Evolutionary conservation across 2,329 filamentous ascomycete genomes (phyloP).

Genomic region (Arachnopeziza araneosa): DNA sequence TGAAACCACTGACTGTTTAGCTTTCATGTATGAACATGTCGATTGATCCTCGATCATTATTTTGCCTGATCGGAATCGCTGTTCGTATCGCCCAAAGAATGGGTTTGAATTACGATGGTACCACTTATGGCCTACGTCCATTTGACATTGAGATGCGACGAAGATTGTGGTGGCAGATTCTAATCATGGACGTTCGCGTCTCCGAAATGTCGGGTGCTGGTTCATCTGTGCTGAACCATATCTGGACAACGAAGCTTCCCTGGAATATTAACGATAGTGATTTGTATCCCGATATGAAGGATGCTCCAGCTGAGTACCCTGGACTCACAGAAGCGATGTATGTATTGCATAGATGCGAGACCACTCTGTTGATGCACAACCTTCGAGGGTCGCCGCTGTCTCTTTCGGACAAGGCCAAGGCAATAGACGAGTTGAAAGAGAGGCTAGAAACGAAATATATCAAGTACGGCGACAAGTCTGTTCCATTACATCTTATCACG

Average conservation of each 20-base stretch:
- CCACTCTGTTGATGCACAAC: slow-evolving; percentile 19
- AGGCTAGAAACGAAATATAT: slow-evolving; percentile 35
- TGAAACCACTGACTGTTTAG: slow-evolving; percentile 19
- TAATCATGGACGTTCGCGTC: slow-evolving; percentile 52
- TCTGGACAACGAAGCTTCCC: slow-evolving; percentile 43
- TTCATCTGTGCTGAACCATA: slow-evolving; percentile 37
- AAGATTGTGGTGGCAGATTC: slow-evolving; percentile 57
- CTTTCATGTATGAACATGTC: slow-evolving; percentile 26
- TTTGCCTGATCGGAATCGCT: slow-evolving; percentile 43
- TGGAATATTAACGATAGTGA: slow-evolving; percentile 50
- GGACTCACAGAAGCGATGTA: slow-evolving; percentile 43
- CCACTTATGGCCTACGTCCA: slow-evolving; percentile 30
- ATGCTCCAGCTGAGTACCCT: slow-evolving; percentile 35
- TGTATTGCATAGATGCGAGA: slow-evolving; percentile 31
- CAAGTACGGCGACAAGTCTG: slow-evolving; percentile 34
- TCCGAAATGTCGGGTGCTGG: slow-evolving; percentile 45
- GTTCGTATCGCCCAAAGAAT: slow-evolving; percentile 44
- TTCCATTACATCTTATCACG: slow-evolving; percentile 32
- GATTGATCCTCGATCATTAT: slow-evolving; percentile 39
- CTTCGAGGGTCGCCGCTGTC: neutral
- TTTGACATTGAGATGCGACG: slow-evolving; percentile 56
- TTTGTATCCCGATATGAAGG: slow-evolving; percentile 38
- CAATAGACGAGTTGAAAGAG: slow-evolving; percentile 29
- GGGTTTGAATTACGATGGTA: slow-evolving; percentile 41
- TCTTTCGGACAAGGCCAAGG: neutral